Percentiles rank a stretch among this genome's conserved stretches.
These are phyloP conservation scores for Candida succiphila DNA, from an alignment of 805 yeast species.

Conservation along the genomic window DNA sequence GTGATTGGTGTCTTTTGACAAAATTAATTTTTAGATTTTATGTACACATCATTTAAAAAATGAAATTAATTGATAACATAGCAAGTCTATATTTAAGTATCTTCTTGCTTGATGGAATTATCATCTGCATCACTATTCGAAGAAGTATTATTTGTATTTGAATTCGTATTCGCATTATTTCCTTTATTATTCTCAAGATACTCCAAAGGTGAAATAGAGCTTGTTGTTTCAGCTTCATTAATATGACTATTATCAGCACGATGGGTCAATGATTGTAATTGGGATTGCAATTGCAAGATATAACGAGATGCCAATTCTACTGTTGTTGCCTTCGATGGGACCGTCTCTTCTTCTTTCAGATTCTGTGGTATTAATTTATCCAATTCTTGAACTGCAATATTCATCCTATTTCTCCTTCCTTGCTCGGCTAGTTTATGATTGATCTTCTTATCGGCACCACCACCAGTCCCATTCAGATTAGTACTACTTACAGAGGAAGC, in stretches of 20 bases:
- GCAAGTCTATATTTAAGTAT: too few species aligned
- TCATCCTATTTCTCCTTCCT: conserved; percentile 90
- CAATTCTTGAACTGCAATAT: conserved; percentile 72
- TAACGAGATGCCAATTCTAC: conserved; percentile 80
- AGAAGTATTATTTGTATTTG: conserved; percentile 1
- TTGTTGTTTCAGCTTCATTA: neutral
- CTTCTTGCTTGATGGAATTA: too few species aligned
- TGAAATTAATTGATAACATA: too few species aligned
- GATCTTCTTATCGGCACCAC: conserved; percentile 57
- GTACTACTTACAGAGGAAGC: neutral
- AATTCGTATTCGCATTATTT: too few species aligned
- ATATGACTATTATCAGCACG: neutral
- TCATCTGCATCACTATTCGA: too few species aligned
- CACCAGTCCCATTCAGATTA: neutral
- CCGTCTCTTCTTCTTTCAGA: conserved; percentile 43
- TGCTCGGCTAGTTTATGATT: conserved; percentile 92
- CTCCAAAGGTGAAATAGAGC: conserved; percentile 1
- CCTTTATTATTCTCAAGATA: neutral
- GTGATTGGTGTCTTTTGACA: too few species aligned
- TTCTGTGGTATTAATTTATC: conserved; percentile 56
- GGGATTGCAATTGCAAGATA: conserved; percentile 36
- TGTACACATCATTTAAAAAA: too few species aligned
- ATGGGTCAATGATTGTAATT: neutral
- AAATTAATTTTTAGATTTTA: too few species aligned
- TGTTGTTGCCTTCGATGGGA: conserved; percentile 90